Conservation (phyloP, 768 basidiomycete species). For the Collybiopsis luxurians region DNA sequence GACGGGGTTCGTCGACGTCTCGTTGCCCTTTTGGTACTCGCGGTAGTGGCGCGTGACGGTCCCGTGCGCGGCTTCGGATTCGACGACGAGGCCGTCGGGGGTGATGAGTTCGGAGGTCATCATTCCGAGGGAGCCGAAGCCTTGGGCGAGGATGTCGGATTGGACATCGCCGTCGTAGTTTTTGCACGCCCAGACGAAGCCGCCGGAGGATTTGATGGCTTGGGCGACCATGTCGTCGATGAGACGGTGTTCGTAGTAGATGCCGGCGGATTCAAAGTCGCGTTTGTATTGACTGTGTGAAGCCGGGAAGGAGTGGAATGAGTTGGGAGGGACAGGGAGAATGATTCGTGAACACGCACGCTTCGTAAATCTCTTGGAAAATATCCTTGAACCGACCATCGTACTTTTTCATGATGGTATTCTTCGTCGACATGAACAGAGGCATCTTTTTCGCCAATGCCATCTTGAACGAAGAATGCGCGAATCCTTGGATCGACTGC, state of each 20-base stretch:
- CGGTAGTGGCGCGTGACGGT: slow-evolving; percentile 97
- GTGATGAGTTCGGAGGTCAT: slow-evolving; percentile 97
- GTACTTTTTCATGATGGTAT: slow-evolving; percentile 96
- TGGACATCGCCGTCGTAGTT: slow-evolving; percentile 87
- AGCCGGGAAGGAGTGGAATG: neutral
- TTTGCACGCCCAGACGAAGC: slow-evolving; percentile 77
- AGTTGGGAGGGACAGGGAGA: neutral
- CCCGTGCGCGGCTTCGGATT: slow-evolving; percentile 96
- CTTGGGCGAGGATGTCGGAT: slow-evolving; percentile 95
- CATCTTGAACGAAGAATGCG: slow-evolving; percentile 99
- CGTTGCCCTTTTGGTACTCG: slow-evolving; percentile 95
- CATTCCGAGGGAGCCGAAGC: slow-evolving; percentile 96
- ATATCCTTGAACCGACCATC: slow-evolving; percentile 99
- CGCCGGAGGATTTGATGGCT: slow-evolving; percentile 93
- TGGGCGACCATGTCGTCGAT: slow-evolving; percentile 99
- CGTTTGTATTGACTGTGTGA: slow-evolving; percentile 61
- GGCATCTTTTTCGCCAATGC: slow-evolving; percentile 77
- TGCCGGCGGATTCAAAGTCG: slow-evolving; percentile 64
- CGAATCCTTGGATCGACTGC: slow-evolving; percentile 91
- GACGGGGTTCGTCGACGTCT: slow-evolving; percentile 98
- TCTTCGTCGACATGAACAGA: slow-evolving; percentile 97
- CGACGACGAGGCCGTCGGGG: slow-evolving; percentile 89
- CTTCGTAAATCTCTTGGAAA: slow-evolving; percentile 94
- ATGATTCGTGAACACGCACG: slow-evolving; percentile 23
- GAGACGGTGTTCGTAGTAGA: slow-evolving; percentile 94